Percentiles rank a stretch among this genome's conserved stretches.
These are phyloP conservation scores for Tricladium varicosporioides DNA, from an alignment of 2,329 filamentous ascomycete genomes.

Conservation along the genomic window DNA sequence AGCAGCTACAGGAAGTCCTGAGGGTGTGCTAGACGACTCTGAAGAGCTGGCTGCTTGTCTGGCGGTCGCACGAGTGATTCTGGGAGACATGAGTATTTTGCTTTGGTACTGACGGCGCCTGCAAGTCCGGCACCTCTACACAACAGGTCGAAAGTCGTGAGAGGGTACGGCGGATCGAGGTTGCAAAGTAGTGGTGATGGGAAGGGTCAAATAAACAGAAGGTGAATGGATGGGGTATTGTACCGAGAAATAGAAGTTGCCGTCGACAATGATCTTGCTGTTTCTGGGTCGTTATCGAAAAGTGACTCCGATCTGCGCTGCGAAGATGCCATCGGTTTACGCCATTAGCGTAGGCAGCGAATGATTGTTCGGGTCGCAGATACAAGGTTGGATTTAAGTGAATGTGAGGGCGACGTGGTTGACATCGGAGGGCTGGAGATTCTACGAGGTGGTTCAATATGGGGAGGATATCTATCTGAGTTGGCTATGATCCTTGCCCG, in stretches of 20 bases:
- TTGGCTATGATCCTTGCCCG: not conserved
- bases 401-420: not conserved
- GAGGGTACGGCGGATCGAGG: conserved; percentile 9
- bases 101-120: conserved; percentile 12
- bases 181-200: conserved; percentile 2
- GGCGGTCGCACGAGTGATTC: conserved; percentile 93
- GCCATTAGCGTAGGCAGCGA: conserved; percentile 13
- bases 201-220: conserved; percentile 9
- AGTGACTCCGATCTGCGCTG: conserved; percentile 15
- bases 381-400: not conserved
- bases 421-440: not conserved
- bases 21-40: conserved; percentile 36
- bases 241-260: conserved; percentile 21
- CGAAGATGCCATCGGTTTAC: conserved; percentile 18
- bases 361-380: conserved; percentile 1
- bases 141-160: conserved; percentile 18
- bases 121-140: conserved; percentile 18
- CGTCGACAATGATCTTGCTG: conserved; percentile 10
- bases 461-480: not conserved
- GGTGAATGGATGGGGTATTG: conserved; percentile 17
- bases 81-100: conserved; percentile 82
- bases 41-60: conserved; percentile 71
- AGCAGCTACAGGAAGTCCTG: conserved; percentile 34
- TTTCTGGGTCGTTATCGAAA: conserved; percentile 19
- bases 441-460: not conserved